A percentile compares a stretch with the other conserved stretches of the same genome.
These are phyloP conservation scores for Clarireedia homoeocarpa DNA, from an alignment of 2,329 filamentous ascomycete species.

Conservation along the genomic window DNA sequence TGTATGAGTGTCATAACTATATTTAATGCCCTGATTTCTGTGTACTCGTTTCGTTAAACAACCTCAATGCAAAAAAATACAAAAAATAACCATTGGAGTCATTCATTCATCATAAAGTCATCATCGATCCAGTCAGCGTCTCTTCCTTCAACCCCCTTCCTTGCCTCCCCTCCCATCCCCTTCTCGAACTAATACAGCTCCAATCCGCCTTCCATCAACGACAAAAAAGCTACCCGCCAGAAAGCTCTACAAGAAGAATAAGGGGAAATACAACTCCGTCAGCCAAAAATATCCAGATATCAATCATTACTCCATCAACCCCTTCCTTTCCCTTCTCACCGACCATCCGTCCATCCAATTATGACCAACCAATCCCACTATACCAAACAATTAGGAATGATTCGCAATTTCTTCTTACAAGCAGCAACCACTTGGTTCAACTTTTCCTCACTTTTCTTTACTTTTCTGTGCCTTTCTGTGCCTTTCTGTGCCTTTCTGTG, in stretches of 20 bases:
- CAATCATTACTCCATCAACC: background rate
- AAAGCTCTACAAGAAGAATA: background rate
- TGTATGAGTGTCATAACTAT: background rate
- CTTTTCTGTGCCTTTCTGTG: background rate
- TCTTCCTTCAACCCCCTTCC: background rate
- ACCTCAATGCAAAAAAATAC: background rate
- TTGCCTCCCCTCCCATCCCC: background rate
- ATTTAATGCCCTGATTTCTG: background rate
- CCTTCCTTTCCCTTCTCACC: background rate
- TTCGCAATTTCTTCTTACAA: background rate
- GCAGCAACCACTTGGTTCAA: background rate
- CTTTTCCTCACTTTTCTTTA: background rate
- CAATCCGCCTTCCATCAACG: background rate
- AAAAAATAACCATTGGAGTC: constrained; percentile 2
- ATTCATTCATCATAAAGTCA: constrained; percentile 8
- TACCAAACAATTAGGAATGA: background rate
- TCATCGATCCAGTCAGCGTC: constrained; percentile 4
- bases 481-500: background rate
- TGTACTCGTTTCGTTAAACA: background rate
- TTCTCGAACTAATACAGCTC: background rate
- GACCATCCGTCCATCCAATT: background rate
- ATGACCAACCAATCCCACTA: background rate
- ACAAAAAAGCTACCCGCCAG: background rate
- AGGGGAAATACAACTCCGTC: background rate
- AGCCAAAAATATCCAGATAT: background rate